Percentiles rank a stretch among this genome's conserved stretches.
Evolutionary conservation across 176 grass and related monocot genomes (phyloP).

Genomic region (Ampelocalamus luodianensis): DNA sequence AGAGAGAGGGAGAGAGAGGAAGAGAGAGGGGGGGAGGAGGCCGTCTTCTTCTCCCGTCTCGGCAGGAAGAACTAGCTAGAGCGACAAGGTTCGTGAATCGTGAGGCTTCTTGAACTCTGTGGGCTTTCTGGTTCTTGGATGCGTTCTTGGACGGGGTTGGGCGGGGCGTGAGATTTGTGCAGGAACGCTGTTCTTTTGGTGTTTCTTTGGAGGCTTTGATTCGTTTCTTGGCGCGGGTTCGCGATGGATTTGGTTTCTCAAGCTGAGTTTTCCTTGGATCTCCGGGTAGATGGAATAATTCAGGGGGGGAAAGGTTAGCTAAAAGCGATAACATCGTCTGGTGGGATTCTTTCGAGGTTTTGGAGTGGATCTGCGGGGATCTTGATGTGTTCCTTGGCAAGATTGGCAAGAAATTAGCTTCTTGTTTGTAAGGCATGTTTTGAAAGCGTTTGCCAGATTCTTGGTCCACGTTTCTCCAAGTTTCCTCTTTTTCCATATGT

Average conservation of each 20-base stretch:
- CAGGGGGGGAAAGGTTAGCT: background rate
- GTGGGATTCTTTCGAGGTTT: background rate
- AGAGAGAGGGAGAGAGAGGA: background rate
- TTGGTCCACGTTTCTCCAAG: no score
- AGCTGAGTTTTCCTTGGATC: slow-evolving; percentile 35
- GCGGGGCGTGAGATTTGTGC: background rate
- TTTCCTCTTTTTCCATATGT: background rate
- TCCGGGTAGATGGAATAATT: slow-evolving; percentile 41
- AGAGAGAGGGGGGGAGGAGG: background rate
- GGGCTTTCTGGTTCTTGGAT: background rate
- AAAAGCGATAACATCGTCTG: background rate
- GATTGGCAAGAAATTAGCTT: background rate
- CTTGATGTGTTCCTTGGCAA: background rate
- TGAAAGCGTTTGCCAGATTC: background rate
- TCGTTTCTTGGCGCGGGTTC: background rate
- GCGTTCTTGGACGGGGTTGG: slow-evolving; percentile 21
- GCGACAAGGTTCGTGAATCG: background rate
- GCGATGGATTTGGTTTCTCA: slow-evolving; percentile 9
- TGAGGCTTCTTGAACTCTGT: background rate
- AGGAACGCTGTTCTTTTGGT: background rate
- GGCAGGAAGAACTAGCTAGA: background rate
- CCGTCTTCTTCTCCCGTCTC: background rate
- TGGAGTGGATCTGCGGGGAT: background rate
- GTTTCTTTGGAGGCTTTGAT: background rate
- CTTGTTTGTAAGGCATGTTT: background rate